Evolutionary conservation across 116 monocot genomes (phyloP).

Genomic region (Dioscorea cayenensis): DNA sequence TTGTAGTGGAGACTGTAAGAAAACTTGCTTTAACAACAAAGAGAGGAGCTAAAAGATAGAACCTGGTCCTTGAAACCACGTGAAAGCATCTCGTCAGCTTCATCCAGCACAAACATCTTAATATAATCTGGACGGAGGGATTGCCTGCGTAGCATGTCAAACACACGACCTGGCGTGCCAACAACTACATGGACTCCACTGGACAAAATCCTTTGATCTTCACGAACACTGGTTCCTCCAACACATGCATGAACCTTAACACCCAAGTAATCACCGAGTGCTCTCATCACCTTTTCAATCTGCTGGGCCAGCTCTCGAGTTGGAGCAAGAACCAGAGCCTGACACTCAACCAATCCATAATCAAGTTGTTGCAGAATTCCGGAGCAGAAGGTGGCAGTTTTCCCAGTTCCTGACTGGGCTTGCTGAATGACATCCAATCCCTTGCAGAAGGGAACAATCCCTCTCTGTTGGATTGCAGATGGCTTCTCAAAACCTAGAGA

Average conservation of each 20-base stretch:
- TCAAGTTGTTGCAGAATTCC: constrained; percentile 22
- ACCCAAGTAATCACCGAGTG: constrained; percentile 21
- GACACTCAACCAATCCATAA: constrained; percentile 16
- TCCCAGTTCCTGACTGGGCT: constrained; percentile 24
- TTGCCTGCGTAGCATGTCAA: constrained; percentile 17
- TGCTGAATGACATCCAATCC: constrained; percentile 25
- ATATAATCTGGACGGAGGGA: constrained; percentile 16
- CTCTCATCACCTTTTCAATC: constrained; percentile 26
- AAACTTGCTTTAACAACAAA: not conserved
- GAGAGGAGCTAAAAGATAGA: not conserved
- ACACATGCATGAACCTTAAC: constrained; percentile 25
- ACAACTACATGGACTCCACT: constrained; percentile 24
- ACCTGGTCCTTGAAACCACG: constrained; percentile 26
- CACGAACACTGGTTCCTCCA: constrained; percentile 21
- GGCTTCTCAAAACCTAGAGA: constrained; percentile 20
- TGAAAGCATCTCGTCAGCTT: constrained; percentile 29
- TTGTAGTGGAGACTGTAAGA: not conserved
- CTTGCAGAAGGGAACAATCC: constrained; percentile 24
- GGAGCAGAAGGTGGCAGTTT: constrained; percentile 23
- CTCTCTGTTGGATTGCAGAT: constrained; percentile 24
- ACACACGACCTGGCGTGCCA: constrained; percentile 17
- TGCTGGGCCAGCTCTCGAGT: constrained; percentile 23
- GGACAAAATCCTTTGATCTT: constrained; percentile 18
- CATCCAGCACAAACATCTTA: constrained; percentile 19
- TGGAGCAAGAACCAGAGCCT: constrained; percentile 18